Conservation (phyloP, 2,329 filamentous ascomycete genomes). For the Thielaviopsis punctulata region DNA sequence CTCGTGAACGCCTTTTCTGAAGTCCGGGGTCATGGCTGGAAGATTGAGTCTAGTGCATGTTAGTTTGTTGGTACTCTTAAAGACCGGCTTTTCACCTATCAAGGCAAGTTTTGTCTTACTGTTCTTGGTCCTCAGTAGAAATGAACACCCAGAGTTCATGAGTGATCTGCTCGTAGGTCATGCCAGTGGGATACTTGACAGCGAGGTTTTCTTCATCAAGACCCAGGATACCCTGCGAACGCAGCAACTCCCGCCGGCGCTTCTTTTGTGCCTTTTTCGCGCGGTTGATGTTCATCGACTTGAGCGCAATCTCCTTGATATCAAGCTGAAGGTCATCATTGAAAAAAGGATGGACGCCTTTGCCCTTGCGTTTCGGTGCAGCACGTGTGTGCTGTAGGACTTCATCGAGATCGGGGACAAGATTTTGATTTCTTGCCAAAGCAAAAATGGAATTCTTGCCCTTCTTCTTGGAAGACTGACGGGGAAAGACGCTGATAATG, state of each 20-base stretch:
- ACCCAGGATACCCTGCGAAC: slow-evolving; percentile 47
- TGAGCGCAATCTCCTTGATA: slow-evolving; percentile 40
- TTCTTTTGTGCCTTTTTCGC: slow-evolving; percentile 55
- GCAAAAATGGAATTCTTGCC: neutral
- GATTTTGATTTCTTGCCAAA: neutral
- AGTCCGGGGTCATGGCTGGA: slow-evolving; percentile 66
- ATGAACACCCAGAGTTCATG: slow-evolving; percentile 60
- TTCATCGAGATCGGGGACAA: neutral
- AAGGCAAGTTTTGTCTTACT: slow-evolving; percentile 28
- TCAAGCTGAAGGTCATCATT: slow-evolving; percentile 43
- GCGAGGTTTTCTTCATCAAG: slow-evolving; percentile 41
- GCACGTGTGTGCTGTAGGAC: slow-evolving; percentile 17
- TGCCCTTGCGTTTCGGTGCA: slow-evolving; percentile 37
- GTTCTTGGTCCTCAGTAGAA: slow-evolving; percentile 36
- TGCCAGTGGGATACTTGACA: slow-evolving; percentile 20
- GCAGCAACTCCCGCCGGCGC: slow-evolving; percentile 49
- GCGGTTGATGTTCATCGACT: slow-evolving; percentile 49
- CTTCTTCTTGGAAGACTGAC: neutral
- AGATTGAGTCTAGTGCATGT: slow-evolving; percentile 41
- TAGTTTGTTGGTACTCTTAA: slow-evolving; percentile 8
- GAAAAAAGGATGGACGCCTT: slow-evolving; percentile 4
- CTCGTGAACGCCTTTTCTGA: slow-evolving; percentile 65
- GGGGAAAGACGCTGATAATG: slow-evolving; percentile 5
- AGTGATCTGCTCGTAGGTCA: slow-evolving; percentile 39
- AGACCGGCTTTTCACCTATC: too few relatives aligned